Conservation (phyloP, 202 grass and related monocot species). For the Hordeum pubiflorum region DNA sequence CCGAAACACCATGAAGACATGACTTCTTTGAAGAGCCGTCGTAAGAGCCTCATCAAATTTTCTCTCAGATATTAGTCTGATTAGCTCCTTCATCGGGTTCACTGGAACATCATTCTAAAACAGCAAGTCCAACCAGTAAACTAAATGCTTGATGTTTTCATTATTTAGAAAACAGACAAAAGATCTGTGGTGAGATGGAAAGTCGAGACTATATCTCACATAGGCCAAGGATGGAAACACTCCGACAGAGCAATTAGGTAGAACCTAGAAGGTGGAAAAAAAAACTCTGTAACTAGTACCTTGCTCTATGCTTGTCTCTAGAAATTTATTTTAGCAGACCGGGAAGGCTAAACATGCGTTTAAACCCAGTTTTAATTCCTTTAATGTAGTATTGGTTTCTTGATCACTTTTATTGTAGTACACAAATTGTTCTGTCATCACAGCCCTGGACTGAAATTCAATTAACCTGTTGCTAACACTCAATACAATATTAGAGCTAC, state of each 20-base stretch:
- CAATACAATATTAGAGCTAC: too few relatives aligned
- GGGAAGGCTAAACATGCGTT: too few relatives aligned
- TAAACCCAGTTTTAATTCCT: too few relatives aligned
- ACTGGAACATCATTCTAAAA: slow-evolving; percentile 62
- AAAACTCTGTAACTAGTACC: too few relatives aligned
- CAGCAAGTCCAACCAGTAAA: slow-evolving; percentile 1
- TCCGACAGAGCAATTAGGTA: background rate
- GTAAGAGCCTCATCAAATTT: slow-evolving; percentile 91
- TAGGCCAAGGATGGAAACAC: background rate
- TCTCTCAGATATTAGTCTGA: slow-evolving; percentile 49
- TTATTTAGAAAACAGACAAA: background rate
- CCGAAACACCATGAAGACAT: slow-evolving; percentile 77
- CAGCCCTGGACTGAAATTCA: too few relatives aligned
- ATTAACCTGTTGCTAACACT: too few relatives aligned
- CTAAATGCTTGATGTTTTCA: background rate
- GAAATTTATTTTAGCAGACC: too few relatives aligned
- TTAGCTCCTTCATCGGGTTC: slow-evolving; percentile 66
- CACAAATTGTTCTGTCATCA: too few relatives aligned
- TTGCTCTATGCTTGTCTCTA: too few relatives aligned
- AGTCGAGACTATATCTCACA: background rate
- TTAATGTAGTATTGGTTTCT: too few relatives aligned
- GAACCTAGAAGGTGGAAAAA: background rate
- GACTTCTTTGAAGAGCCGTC: slow-evolving; percentile 74
- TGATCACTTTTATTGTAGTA: too few relatives aligned
- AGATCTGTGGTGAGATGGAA: background rate